Base-by-base conservation (phyloP, 2,329 filamentous ascomycete species). In the Trichothecium roseum region DNA sequence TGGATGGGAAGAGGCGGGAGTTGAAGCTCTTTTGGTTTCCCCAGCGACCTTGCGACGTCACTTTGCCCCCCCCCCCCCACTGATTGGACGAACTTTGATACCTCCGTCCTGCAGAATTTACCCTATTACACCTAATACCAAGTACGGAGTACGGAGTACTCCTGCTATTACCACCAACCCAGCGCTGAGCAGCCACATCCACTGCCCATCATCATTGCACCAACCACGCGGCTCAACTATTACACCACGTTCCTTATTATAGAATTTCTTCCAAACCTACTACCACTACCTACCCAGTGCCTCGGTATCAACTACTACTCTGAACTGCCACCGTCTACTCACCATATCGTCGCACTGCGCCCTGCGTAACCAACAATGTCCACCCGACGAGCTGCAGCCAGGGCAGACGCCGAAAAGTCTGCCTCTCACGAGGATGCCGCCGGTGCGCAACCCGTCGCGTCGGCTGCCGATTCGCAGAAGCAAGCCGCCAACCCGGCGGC, bases 31-130 rank as follows among this genome's bases (percentile, higher is more conserved):
- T 27, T 24, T 37, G 13, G 50, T 53, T 53, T 49, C 48, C 48
- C 45, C 38, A 47, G 48, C 49, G 49, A 52, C 48, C 37, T n/a
- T 34, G 30, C 42, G 42, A 49, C 48, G 48, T 51, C 49, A 52
- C 48, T 30, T 34, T 31, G 35, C 34, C 37, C 37, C 32, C 42
- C 41, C 37, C 42, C 15, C 30, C 30, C 18, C 31, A 33, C 31
- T 33, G 31, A 33, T 33, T 20, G 17, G 6, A 14, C 17, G 13
- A 8, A 15, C 15, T 17, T n/a, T n/a, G n/a, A n/a, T n/a, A n/a
- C n/a, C n/a, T n/a, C n/a, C n/a, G n/a, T n/a, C n/a, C n/a, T n/a
- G n/a, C n/a, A n/a, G n/a, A n/a, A n/a, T n/a, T n/a, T n/a, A n/a
- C n/a, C n/a, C n/a, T n/a, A n/a, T n/a, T n/a, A n/a, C n/a, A n/a